These are phyloP conservation scores for Warburgia ugandensis DNA, from an alignment of 164 flowering plant species.

Conservation along the genomic window DNA sequence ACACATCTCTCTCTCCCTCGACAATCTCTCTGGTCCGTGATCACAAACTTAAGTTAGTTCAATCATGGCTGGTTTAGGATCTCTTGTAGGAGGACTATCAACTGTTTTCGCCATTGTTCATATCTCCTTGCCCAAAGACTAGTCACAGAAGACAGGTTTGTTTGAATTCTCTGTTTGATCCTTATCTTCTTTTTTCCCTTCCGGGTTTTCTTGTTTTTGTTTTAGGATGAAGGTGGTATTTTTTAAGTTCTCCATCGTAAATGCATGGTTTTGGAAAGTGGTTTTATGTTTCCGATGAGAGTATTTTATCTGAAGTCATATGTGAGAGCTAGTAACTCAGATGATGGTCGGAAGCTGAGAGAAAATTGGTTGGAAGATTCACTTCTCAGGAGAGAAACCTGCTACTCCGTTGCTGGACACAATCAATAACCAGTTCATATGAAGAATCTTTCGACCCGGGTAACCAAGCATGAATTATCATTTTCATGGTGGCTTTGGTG, in stretches of 20 bases:
- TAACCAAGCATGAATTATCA: slow-evolving; percentile 10
- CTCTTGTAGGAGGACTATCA: slow-evolving; percentile 9
- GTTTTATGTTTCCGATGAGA: neutral
- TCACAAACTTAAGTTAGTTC: neutral
- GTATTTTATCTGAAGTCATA: slow-evolving; percentile 27
- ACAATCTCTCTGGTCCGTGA: slow-evolving; percentile 5
- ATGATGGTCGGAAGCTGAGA: slow-evolving; percentile 36
- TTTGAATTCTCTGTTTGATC: slow-evolving; percentile 2
- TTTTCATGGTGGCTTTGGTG: too few species aligned
- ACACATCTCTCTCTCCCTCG: slow-evolving; percentile 6
- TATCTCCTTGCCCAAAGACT: slow-evolving; percentile 9
- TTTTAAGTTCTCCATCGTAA: too few species aligned
- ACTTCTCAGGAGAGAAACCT: slow-evolving; percentile 61
- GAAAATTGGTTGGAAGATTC: slow-evolving; percentile 44
- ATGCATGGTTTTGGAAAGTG: neutral
- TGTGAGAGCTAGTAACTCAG: slow-evolving; percentile 36
- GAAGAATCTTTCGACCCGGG: slow-evolving; percentile 72
- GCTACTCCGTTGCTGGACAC: slow-evolving; percentile 79
- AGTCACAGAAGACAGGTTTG: slow-evolving; percentile 28
- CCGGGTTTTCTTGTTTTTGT: neutral
- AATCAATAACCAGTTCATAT: slow-evolving; percentile 69
- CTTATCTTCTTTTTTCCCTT: neutral
- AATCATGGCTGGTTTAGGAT: slow-evolving; percentile 28
- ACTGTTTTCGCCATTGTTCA: slow-evolving; percentile 12
- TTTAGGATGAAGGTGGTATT: neutral